These are phyloP conservation scores for Mortierella sp. DNA, from an alignment of 371 early-diverging fungal genomes.

Conservation along the genomic window DNA sequence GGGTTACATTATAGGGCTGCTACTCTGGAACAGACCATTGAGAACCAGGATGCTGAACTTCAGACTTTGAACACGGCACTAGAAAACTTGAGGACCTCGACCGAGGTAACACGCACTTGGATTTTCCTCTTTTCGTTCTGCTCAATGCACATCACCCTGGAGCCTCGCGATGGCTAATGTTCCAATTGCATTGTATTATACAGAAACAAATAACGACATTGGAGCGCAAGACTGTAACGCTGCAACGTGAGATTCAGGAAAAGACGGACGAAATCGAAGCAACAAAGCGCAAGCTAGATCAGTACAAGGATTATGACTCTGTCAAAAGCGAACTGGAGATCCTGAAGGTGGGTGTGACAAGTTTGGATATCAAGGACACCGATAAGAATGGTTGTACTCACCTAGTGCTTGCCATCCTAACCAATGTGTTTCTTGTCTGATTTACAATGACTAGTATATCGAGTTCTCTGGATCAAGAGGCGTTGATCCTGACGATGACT, in stretches of 20 bases:
- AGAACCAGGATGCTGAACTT: constrained; percentile 46
- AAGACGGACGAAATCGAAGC: constrained; percentile 66
- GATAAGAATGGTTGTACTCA: no score
- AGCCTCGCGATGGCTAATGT: no score
- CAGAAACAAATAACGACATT: constrained; percentile 33
- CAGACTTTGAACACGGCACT: constrained; percentile 28
- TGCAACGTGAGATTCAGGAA: constrained; percentile 47
- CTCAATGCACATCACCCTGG: neutral
- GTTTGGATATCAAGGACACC: no score
- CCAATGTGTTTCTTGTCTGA: no score
- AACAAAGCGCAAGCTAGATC: constrained; percentile 60
- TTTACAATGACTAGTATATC: constrained; percentile 31
- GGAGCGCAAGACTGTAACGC: constrained; percentile 23
- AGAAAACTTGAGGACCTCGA: constrained; percentile 32
- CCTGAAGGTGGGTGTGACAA: constrained; percentile 73
- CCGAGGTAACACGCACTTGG: constrained; percentile 11
- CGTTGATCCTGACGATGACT: constrained; percentile 43
- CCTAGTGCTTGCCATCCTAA: no score
- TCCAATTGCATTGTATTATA: neutral
- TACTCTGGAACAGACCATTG: constrained; percentile 45
- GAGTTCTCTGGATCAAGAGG: constrained; percentile 48
- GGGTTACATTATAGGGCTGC: constrained; percentile 14
- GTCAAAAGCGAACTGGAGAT: constrained; percentile 88
- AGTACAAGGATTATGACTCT: constrained; percentile 82
- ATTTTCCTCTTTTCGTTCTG: neutral